These are phyloP conservation scores for Paracamarosporium sp. DNA, from an alignment of 2,329 filamentous ascomycete genomes.

Conservation along the genomic window DNA sequence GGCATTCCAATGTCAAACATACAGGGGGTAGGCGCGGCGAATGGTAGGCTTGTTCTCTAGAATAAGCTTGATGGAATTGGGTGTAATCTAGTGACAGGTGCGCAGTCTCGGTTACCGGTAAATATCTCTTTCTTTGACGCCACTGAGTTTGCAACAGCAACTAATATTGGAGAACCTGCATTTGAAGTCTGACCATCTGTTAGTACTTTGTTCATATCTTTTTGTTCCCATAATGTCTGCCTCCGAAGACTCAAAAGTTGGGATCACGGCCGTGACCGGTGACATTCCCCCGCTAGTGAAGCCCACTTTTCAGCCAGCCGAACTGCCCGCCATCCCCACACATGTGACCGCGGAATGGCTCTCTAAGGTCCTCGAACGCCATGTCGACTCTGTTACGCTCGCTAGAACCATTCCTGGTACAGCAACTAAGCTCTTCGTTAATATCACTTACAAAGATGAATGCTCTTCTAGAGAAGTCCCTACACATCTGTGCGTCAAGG, in stretches of 20 bases:
- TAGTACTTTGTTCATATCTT: neutral
- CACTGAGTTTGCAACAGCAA: neutral
- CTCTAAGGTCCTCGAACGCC: constrained; percentile 12
- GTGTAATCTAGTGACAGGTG: too few relatives aligned
- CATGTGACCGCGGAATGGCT: constrained; percentile 23
- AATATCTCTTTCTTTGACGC: neutral
- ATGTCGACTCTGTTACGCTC: constrained; percentile 14
- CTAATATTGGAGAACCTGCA: neutral
- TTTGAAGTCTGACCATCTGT: neutral
- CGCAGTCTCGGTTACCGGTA: too few relatives aligned
- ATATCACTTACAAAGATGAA: constrained; percentile 16
- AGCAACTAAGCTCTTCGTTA: constrained; percentile 21
- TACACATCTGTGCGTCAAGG: constrained; percentile 21
- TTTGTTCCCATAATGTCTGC: constrained; percentile 1
- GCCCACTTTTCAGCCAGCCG: constrained; percentile 1
- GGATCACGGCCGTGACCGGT: neutral
- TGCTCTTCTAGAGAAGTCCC: neutral
- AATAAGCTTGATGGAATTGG: too few relatives aligned
- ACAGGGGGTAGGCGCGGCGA: too few relatives aligned
- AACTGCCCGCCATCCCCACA: constrained; percentile 10
- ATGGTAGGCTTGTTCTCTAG: too few relatives aligned
- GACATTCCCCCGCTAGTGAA: constrained; percentile 9
- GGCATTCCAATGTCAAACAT: too few relatives aligned
- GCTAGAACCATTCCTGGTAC: constrained; percentile 18
- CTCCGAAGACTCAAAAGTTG: neutral